phyloP scores from a whole-genome alignment of 768 basidiomycete genomes.

The Boletellus ananas region DNA sequence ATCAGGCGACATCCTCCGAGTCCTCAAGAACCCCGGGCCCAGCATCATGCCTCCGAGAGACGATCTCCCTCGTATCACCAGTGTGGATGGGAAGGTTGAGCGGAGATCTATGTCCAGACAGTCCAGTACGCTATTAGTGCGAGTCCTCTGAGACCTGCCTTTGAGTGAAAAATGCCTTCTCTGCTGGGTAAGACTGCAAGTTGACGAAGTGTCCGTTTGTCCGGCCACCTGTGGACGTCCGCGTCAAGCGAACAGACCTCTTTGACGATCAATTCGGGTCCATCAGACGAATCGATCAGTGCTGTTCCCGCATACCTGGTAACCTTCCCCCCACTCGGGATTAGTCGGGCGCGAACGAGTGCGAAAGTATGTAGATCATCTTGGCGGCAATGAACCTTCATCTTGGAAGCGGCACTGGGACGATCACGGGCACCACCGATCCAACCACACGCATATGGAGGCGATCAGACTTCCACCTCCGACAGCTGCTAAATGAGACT shows the following conservation, averaged over 20 bases:
- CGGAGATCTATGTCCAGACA: slow-evolving; percentile 44
- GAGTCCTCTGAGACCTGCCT: slow-evolving; percentile 18
- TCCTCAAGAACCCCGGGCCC: slow-evolving; percentile 63
- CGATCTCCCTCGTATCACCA: slow-evolving; percentile 58
- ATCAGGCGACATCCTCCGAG: slow-evolving; percentile 43
- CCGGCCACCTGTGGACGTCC: slow-evolving; percentile 58
- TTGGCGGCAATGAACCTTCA: slow-evolving; percentile 67
- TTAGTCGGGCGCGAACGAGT: background rate
- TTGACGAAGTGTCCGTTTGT: slow-evolving; percentile 65
- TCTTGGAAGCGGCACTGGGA: slow-evolving; percentile 45
- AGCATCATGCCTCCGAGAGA: slow-evolving; percentile 58
- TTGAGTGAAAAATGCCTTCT: slow-evolving; percentile 64
- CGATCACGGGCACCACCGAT: slow-evolving; percentile 41
- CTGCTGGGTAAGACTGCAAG: slow-evolving; percentile 59
- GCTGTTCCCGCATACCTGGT: slow-evolving; percentile 30
- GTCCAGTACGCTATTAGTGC: too few species aligned
- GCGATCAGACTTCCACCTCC: slow-evolving; percentile 62
- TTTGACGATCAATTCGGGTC: slow-evolving; percentile 47
- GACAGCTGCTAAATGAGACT: slow-evolving; percentile 63
- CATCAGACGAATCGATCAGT: slow-evolving; percentile 60
- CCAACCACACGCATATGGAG: slow-evolving; percentile 56
- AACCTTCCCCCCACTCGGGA: slow-evolving; percentile 4
- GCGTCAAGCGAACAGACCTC: slow-evolving; percentile 50
- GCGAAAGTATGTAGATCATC: slow-evolving; percentile 45
- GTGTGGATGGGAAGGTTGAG: slow-evolving; percentile 46